A percentile compares a stretch with the other conserved stretches of the same genome.
These are phyloP conservation scores for Colletotrichum phormii DNA, from an alignment of 2,329 filamentous ascomycete genomes.

Conservation along the genomic window DNA sequence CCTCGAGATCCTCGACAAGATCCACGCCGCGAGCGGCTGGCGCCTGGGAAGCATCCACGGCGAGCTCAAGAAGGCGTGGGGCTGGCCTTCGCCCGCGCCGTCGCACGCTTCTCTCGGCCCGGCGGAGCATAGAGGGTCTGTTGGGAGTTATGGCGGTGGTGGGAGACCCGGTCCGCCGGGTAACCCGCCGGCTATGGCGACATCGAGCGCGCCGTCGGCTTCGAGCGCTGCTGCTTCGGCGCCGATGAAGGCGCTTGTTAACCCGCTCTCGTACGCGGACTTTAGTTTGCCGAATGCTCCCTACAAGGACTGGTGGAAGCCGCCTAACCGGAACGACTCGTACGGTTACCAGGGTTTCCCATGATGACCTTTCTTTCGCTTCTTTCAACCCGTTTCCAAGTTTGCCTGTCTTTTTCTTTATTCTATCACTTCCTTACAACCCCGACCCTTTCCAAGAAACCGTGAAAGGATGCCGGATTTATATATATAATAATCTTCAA, in stretches of 20 bases:
- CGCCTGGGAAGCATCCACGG: conserved; percentile 77
- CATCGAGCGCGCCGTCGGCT: conserved; percentile 43
- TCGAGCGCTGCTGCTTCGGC: conserved; percentile 37
- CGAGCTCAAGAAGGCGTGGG: conserved; percentile 82
- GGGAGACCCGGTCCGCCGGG: conserved; percentile 2
- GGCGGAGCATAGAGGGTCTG: conserved; percentile 23
- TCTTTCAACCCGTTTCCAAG: not conserved
- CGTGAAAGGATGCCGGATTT: not conserved
- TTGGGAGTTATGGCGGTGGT: not conserved
- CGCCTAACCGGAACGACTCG: conserved; percentile 65
- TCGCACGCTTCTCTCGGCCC: not conserved
- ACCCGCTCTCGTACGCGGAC: conserved; percentile 80
- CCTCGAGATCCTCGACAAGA: conserved; percentile 79
- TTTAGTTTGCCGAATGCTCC: conserved; percentile 84
- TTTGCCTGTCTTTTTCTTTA: not conserved
- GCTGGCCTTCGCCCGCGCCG: conserved; percentile 60
- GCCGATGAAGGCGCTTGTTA: conserved; percentile 60
- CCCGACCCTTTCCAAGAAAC: not conserved
- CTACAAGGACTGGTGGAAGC: conserved; percentile 84
- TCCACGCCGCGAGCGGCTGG: conserved; percentile 84
- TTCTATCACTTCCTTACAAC: not conserved
- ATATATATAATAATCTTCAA: not conserved
- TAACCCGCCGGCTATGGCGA: conserved; percentile 33
- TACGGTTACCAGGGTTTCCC: conserved; percentile 32
- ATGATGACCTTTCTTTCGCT: conserved; percentile 1